phyloP scores from a whole-genome alignment of 1,284 basidiomycete genomes.

The Ganoderma sp. region DNA sequence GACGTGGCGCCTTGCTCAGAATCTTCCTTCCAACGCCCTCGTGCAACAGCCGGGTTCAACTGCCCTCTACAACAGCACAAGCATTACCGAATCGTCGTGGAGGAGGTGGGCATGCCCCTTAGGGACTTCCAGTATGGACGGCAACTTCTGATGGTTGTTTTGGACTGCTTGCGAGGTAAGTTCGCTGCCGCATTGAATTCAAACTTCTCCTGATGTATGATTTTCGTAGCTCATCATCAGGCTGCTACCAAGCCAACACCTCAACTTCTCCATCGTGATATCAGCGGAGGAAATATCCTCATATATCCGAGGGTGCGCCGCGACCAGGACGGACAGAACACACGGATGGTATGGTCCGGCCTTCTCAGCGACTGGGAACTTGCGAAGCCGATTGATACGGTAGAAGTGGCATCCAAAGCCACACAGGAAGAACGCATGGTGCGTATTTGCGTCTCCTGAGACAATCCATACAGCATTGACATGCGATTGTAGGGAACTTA shows the following conservation, averaged over 20 bases:
- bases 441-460: neutral
- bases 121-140: neutral
- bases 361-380: constrained; percentile 26
- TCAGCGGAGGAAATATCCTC: constrained; percentile 26
- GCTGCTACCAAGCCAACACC: constrained; percentile 7
- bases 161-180: constrained; percentile 13
- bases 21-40: neutral
- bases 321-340: neutral
- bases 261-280: constrained; percentile 22
- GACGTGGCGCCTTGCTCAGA: neutral
- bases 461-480: neutral
- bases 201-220: neutral
- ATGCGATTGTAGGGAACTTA: constrained; percentile 17
- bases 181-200: neutral
- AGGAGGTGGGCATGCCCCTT: constrained; percentile 17
- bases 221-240: constrained; percentile 14
- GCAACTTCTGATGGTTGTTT: neutral
- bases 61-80: constrained; percentile 8
- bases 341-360: constrained; percentile 7
- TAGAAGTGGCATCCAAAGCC: neutral
- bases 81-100: constrained; percentile 21
- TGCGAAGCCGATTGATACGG: constrained; percentile 8
- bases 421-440: constrained; percentile 18
- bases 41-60: neutral
- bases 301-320: constrained; percentile 10